These are phyloP conservation scores for Magnusiomyces fungicola DNA, from an alignment of 1,139 yeast species.

Conservation along the genomic window DNA sequence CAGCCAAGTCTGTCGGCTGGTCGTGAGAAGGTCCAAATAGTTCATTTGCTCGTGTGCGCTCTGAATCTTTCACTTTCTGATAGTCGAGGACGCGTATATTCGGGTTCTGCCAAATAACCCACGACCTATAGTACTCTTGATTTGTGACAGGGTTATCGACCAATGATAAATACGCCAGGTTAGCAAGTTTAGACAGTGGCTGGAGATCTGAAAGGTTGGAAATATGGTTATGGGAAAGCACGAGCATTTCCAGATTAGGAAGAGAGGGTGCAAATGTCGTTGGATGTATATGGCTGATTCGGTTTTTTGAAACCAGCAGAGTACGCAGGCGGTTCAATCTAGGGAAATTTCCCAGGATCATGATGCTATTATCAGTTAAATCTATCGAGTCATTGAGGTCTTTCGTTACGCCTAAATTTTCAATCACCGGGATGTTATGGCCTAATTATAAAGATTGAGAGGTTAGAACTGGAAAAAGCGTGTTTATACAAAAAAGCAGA, in stretches of 20 bases:
- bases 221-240: conserved; percentile 49
- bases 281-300: conserved; percentile 39
- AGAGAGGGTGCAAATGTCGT: conserved; percentile 29
- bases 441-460: conserved; percentile 18
- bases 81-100: conserved; percentile 59
- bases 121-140: conserved; percentile 50
- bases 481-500: no score
- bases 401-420: conserved; percentile 37
- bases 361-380: conserved; percentile 57
- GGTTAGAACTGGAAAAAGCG: neutral
- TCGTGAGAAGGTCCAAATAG: conserved; percentile 39
- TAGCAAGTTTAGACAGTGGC: conserved; percentile 33
- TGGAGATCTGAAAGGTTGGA: conserved; percentile 37
- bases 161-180: conserved; percentile 45
- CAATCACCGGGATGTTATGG: conserved; percentile 36
- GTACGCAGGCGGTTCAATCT: conserved; percentile 39
- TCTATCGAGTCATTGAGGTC: conserved; percentile 52
- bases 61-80: conserved; percentile 49
- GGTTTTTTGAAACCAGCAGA: conserved; percentile 53
- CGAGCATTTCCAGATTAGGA: conserved; percentile 44
- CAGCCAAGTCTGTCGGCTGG: conserved; percentile 31
- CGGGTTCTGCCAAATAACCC: conserved; percentile 59
- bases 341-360: conserved; percentile 49
- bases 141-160: conserved; percentile 55
- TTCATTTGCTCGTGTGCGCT: conserved; percentile 40